phyloP scores from a whole-genome alignment of 805 yeast species.

The Pichia cabralensis region DNA sequence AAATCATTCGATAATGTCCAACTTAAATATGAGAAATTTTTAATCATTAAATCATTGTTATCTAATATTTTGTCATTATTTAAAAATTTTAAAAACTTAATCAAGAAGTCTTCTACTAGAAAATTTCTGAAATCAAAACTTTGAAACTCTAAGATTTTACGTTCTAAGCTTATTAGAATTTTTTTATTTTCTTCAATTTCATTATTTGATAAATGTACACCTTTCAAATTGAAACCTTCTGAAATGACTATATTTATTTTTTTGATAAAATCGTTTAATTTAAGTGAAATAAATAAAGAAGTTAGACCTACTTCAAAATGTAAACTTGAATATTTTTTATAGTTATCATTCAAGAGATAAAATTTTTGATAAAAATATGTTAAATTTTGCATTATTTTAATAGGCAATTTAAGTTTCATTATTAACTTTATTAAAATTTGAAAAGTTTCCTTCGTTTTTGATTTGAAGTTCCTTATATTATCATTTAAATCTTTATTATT shows the following conservation, averaged over 20 bases:
- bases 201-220: constrained; percentile 16
- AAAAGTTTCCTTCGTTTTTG: constrained; percentile 31
- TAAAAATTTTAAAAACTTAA: constrained; percentile 47
- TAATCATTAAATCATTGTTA: constrained; percentile 33
- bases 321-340: constrained; percentile 34
- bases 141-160: constrained; percentile 63
- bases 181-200: constrained; percentile 48
- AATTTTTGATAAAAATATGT: constrained; percentile 66
- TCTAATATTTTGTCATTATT: neutral
- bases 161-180: constrained; percentile 51
- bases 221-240: constrained; percentile 32
- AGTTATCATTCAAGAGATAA: constrained; percentile 48
- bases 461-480: constrained; percentile 15
- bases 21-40: constrained; percentile 45
- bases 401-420: constrained; percentile 51
- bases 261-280: constrained; percentile 78
- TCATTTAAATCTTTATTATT: constrained; percentile 13
- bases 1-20: constrained; percentile 77
- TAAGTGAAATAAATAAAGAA: constrained; percentile 59
- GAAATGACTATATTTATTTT: constrained; percentile 53
- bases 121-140: constrained; percentile 72
- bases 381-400: constrained; percentile 58
- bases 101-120: constrained; percentile 54
- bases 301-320: constrained; percentile 60
- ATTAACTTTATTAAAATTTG: constrained; percentile 45